A percentile compares a stretch with the other conserved stretches of the same genome.
Evolutionary conservation across 495 filamentous ascomycete species (phyloP).

Genomic region (Glutinoglossum americanum): DNA sequence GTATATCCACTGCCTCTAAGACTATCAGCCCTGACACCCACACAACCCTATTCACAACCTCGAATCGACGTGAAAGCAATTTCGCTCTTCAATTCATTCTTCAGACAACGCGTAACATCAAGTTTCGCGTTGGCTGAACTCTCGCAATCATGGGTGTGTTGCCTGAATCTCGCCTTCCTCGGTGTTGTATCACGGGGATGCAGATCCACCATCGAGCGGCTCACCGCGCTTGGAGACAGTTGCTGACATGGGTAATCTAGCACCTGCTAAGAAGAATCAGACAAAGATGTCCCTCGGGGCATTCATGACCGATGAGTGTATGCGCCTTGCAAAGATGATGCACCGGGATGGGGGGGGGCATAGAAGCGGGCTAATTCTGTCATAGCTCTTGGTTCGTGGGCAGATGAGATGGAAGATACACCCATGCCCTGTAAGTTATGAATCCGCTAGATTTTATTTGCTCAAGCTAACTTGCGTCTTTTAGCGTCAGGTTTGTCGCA

Average conservation of each 20-base stretch:
- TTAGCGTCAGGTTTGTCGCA: constrained; percentile 1
- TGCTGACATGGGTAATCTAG: constrained; percentile 11
- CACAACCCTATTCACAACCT: neutral
- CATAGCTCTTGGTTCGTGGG: constrained; percentile 81
- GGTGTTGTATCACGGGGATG: neutral
- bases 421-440: constrained; percentile 38
- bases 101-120: constrained; percentile 1
- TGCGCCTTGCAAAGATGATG: too few species aligned
- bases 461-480: neutral
- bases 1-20: neutral
- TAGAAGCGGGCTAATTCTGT: constrained; percentile 19
- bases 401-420: constrained; percentile 89
- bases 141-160: constrained; percentile 77
- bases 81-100: neutral
- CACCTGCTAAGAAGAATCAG: constrained; percentile 72
- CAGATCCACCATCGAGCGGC: neutral
- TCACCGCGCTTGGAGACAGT: constrained; percentile 3
- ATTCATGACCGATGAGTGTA: constrained; percentile 78
- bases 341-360: too few species aligned
- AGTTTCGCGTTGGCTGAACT: constrained; percentile 24
- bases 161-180: constrained; percentile 1
- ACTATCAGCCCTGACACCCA: neutral
- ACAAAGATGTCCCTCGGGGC: constrained; percentile 87
- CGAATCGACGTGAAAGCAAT: neutral
- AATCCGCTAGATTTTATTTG: neutral